phyloP scores from a whole-genome alignment of 306 rosid species.

The Sphenostylis stenocarpa region DNA sequence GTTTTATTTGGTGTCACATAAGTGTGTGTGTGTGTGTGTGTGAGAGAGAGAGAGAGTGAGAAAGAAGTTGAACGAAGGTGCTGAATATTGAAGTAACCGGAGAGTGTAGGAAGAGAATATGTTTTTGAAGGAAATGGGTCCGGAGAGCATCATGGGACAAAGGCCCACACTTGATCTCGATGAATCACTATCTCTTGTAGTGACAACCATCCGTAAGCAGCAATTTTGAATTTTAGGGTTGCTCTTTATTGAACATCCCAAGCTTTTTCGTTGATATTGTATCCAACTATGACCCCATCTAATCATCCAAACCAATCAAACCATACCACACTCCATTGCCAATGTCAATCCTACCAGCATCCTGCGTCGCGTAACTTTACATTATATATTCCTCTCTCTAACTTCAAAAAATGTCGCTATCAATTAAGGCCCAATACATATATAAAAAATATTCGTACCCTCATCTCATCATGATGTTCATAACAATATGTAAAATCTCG shows the following conservation, averaged over 20 bases:
- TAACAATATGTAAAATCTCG: not conserved
- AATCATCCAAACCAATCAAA: conserved; percentile 34
- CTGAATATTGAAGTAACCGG: not conserved
- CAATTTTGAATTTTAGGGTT: conserved; percentile 37
- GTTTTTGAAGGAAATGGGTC: conserved; percentile 23
- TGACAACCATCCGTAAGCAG: conserved; percentile 40
- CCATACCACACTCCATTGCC: conserved; percentile 14
- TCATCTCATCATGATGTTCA: not conserved
- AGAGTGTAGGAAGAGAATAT: not conserved
- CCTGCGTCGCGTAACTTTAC: not conserved
- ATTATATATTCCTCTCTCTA: not conserved
- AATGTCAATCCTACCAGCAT: conserved; percentile 27
- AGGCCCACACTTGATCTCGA: conserved; percentile 38
- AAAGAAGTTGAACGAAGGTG: not conserved
- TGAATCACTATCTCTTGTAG: conserved; percentile 32
- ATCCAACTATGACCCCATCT: conserved; percentile 36
- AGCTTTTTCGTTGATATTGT: conserved; percentile 27
- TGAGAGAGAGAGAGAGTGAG: not conserved
- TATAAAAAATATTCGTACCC: not conserved
- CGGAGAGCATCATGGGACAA: conserved; percentile 20
- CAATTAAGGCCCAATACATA: not conserved
- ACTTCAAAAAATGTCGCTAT: not conserved
- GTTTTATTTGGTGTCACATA: not conserved
- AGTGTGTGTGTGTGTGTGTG: not conserved
- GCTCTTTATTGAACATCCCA: conserved; percentile 29